Evolutionary conservation across 83 land plant genomes (phyloP), one percentile per base, ranked within the genome.

Genomic region (Larix sibirica): DNA sequence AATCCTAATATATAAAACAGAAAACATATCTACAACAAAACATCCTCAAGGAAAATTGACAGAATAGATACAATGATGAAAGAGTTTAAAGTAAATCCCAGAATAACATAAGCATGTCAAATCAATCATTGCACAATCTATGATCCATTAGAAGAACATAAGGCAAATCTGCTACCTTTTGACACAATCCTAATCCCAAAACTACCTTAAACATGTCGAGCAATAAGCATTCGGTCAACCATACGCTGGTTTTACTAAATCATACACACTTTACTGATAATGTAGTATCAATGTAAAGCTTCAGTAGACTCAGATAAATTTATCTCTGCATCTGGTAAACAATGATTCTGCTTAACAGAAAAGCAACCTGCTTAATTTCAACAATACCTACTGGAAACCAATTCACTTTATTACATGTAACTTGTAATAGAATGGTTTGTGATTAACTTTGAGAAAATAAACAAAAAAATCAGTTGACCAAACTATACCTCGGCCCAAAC

Each of bases 401-500:
- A 67, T 26, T 36, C 38, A 67, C 14, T 67, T 31, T 65, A 1
- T 67, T 31, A 13, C 28, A 3, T 67, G 31, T 67, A 67, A 28
- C 70, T 28, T 67, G 70, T 67, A 31, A 4, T 66, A 6, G 17
- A 67, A 12, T 67, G 44, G 44, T 42, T 60, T 14, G 13, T 13
- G 9, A 60, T 60, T 16, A 60, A 60, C 62, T 5, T 42, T 14
- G 16, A 60, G 20, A 60, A 60, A 18, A 60, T 60, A 60, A 60
- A 60, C 20, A 18, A 60, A 12, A 60, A 60, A 2, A 3, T 60
- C 20, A 60, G 62, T 14, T 9, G 9, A 60, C 20, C 42, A 70
- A 70, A 42, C 75, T 16, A 38, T 70, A 70, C 50, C 75, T 70
- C 75, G 33, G 75, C 75, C 75, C 75, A 70, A 40, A 70, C 75